phyloP scores from a whole-genome alignment of 345 rosid species.

The Sisymbrium irio region DNA sequence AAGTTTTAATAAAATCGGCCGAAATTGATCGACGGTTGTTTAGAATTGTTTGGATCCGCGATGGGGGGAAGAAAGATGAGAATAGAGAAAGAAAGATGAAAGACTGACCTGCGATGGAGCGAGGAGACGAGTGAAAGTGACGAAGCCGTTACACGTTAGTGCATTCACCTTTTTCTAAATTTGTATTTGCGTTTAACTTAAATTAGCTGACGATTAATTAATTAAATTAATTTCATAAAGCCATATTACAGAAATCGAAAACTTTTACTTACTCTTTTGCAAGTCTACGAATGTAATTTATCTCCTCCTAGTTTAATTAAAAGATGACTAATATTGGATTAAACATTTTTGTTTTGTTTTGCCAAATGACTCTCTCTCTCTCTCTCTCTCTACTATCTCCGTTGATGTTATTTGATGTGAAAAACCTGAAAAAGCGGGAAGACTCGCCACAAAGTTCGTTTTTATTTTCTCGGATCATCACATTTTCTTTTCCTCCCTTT shows the following conservation, averaged over 20 bases:
- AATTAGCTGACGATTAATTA: background rate
- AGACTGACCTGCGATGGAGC: background rate
- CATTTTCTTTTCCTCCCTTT: constrained; percentile 11
- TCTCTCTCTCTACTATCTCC: background rate
- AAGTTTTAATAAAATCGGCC: too few species aligned
- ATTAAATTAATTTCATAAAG: background rate
- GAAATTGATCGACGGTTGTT: background rate
- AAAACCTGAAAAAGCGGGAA: constrained; percentile 34
- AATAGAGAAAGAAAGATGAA: background rate
- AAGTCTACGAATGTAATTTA: background rate
- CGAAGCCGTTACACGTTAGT: background rate
- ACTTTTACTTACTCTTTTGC: background rate
- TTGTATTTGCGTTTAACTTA: background rate
- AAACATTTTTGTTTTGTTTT: background rate
- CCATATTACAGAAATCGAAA: background rate
- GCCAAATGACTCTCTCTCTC: constrained; percentile 19
- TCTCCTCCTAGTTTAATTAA: background rate
- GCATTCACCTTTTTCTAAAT: background rate
- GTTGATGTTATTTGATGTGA: background rate
- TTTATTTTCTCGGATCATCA: constrained; percentile 37
- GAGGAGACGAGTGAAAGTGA: background rate
- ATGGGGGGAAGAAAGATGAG: background rate
- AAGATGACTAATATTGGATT: background rate
- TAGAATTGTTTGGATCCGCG: background rate
- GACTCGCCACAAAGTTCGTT: constrained; percentile 38